Evolutionary conservation across 768 basidiomycete species (phyloP).

Genomic region (Serendipita indica): DNA sequence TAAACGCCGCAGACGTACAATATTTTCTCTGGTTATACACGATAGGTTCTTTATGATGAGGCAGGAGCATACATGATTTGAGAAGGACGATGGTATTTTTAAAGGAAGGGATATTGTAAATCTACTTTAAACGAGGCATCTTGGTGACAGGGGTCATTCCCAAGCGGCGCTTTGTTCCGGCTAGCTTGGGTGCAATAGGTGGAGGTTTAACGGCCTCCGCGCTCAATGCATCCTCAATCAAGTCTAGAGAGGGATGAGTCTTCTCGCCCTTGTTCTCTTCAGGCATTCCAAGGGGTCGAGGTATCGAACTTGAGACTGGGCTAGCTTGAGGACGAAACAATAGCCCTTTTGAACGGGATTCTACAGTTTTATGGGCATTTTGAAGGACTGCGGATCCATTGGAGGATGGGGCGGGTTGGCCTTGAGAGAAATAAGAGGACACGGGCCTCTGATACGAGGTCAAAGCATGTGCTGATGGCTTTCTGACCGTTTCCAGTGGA

Average conservation of each 20-base stretch:
- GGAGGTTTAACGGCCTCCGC: conserved; percentile 11
- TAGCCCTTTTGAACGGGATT: not conserved
- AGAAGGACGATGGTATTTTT: no score
- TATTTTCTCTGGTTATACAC: no score
- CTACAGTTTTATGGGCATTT: no score
- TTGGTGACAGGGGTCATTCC: not conserved
- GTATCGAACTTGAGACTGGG: not conserved
- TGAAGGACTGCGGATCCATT: no score
- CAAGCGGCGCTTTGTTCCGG: conserved; percentile 21
- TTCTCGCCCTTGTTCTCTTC: not conserved
- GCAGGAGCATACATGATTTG: no score
- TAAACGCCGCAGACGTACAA: no score
- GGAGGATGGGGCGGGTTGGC: no score
- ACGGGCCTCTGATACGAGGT: no score
- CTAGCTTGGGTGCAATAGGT: conserved; percentile 18
- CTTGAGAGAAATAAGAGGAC: no score
- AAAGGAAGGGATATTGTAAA: no score
- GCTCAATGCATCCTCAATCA: not conserved
- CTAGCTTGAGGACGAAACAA: not conserved
- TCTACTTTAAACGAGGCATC: no score
- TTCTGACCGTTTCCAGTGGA: not conserved
- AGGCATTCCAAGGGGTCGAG: not conserved
- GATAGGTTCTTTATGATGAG: no score
- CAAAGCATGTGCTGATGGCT: not conserved
- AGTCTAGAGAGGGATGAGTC: not conserved